Conservation (phyloP, 2,329 filamentous ascomycete species). For the Colletotrichum tofieldiae region DNA sequence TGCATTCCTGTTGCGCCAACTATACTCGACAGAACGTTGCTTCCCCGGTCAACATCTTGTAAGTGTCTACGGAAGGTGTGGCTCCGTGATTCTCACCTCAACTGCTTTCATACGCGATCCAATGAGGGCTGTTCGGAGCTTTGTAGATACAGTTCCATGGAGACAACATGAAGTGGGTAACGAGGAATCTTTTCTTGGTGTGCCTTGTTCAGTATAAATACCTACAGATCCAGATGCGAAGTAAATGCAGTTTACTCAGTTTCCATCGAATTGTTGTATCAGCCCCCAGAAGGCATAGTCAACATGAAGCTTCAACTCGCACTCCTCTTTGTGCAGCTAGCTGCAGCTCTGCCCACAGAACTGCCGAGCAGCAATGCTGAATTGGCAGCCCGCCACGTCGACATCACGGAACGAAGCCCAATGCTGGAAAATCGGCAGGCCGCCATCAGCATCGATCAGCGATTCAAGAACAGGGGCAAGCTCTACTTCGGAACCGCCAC, state of each 20-base stretch:
- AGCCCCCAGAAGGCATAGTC: background rate
- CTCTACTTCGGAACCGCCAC: slow-evolving; percentile 74
- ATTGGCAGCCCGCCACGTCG: background rate
- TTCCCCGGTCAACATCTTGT: background rate
- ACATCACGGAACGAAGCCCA: background rate
- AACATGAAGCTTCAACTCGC: slow-evolving; percentile 2
- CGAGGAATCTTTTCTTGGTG: background rate
- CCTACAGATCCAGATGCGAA: background rate
- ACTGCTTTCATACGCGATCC: background rate
- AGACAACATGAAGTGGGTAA: background rate
- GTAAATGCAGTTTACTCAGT: background rate
- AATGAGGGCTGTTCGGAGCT: background rate
- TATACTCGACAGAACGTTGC: background rate
- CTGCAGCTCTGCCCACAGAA: background rate
- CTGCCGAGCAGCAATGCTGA: background rate
- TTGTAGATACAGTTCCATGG: background rate
- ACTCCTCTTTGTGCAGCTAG: background rate
- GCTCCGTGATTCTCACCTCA: background rate
- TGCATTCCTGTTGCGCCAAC: background rate
- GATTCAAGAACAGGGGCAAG: slow-evolving; percentile 75
- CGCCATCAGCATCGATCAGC: slow-evolving; percentile 64
- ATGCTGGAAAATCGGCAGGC: slow-evolving; percentile 60
- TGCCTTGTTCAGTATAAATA: background rate
- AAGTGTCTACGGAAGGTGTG: background rate
- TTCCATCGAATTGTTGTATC: background rate